Conservation (phyloP, 768 basidiomycete genomes). For the Suillus sp. region DNA sequence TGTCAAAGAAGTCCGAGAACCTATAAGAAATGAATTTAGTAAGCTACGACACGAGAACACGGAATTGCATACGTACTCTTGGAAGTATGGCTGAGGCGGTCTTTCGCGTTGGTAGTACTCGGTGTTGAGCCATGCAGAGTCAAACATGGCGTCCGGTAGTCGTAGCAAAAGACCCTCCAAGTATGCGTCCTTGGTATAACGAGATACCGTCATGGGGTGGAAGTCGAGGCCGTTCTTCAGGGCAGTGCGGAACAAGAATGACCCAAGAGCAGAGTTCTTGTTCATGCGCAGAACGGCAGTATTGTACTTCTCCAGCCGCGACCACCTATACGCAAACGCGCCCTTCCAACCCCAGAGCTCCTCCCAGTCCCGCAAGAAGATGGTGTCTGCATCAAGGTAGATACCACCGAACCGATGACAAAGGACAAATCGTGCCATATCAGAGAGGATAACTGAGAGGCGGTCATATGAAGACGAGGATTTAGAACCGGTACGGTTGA, state of each 20-base stretch:
- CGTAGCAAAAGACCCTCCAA: slow-evolving; percentile 82
- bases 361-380: slow-evolving; percentile 97
- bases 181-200: slow-evolving; percentile 87
- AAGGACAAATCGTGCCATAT: slow-evolving; percentile 97
- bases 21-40: slow-evolving; percentile 41
- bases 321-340: slow-evolving; percentile 97
- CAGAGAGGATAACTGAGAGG: slow-evolving; percentile 90
- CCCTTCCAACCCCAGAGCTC: slow-evolving; percentile 97
- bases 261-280: slow-evolving; percentile 88
- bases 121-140: slow-evolving; percentile 95
- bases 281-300: slow-evolving; percentile 95
- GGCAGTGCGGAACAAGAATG: slow-evolving; percentile 92
- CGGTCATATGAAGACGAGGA: slow-evolving; percentile 88
- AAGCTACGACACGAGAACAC: neutral
- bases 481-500: slow-evolving; percentile 87
- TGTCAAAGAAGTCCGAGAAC: slow-evolving; percentile 88
- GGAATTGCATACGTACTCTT: slow-evolving; percentile 52
- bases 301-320: slow-evolving; percentile 89
- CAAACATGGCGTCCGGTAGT: slow-evolving; percentile 94
- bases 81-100: slow-evolving; percentile 94
- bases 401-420: slow-evolving; percentile 96
- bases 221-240: slow-evolving; percentile 94
- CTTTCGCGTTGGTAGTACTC: slow-evolving; percentile 90
- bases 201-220: slow-evolving; percentile 93
- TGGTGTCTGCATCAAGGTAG: slow-evolving; percentile 95